Conservation (phyloP, 2,329 filamentous ascomycete genomes). For the Cercospora zeina region DNA sequence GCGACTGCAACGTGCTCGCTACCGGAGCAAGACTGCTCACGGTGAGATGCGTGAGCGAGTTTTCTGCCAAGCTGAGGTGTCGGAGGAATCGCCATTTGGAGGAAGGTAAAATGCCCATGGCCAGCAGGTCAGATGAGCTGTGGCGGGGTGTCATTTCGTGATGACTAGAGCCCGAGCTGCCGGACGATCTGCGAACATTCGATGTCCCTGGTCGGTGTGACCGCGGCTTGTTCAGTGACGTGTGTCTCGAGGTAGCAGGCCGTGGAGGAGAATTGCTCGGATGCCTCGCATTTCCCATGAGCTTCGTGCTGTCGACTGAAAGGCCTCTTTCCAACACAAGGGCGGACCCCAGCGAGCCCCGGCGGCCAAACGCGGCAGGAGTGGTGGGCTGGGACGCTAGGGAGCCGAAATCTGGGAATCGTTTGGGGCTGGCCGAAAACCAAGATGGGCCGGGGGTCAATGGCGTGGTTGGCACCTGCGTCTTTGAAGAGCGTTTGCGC, state of each 20-base stretch:
- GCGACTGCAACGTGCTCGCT: conserved; percentile 82
- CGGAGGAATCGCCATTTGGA: conserved; percentile 94
- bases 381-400: conserved; percentile 55
- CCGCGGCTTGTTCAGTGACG: conserved; percentile 61
- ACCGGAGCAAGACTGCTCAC: conserved; percentile 75
- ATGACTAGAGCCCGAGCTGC: conserved; percentile 82
- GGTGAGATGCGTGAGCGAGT: conserved; percentile 78
- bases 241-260: conserved; percentile 72
- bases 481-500: conserved; percentile 75
- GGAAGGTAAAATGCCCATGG: conserved; percentile 69
- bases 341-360: conserved; percentile 53
- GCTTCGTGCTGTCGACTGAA: conserved; percentile 52
- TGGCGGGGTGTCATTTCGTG: conserved; percentile 58
- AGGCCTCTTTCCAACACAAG: conserved; percentile 57
- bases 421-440: conserved; percentile 33
- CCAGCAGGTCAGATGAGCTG: conserved; percentile 76
- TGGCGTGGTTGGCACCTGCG: conserved; percentile 69
- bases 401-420: conserved; percentile 12
- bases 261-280: conserved; percentile 80
- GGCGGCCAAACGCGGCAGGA: conserved; percentile 48
- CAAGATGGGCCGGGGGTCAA: conserved; percentile 60
- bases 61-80: conserved; percentile 89
- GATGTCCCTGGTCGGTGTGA: conserved; percentile 60
- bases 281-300: conserved; percentile 47
- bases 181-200: conserved; percentile 83